phyloP scores from a whole-genome alignment of 2,329 filamentous ascomycete genomes.

The Zymoseptoria tritici region DNA sequence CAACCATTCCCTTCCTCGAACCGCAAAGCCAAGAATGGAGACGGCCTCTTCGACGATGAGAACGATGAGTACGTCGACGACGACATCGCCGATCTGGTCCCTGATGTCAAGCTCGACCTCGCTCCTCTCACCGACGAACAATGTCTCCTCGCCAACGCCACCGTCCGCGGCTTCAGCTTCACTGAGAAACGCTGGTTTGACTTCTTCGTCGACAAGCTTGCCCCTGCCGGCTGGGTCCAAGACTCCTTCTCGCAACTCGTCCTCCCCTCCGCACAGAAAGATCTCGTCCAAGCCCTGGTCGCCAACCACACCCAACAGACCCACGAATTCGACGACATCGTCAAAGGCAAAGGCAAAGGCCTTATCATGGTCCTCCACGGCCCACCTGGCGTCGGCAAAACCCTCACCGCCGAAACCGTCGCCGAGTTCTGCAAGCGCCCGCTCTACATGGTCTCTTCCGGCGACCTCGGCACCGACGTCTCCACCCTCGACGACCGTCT shows the following conservation, averaged over 20 bases:
- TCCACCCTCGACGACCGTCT: constrained; percentile 36
- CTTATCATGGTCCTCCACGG: constrained; percentile 34
- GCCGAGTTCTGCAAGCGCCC: constrained; percentile 34
- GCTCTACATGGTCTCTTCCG: constrained; percentile 33
- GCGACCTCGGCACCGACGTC: constrained; percentile 36
- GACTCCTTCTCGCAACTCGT: constrained; percentile 29
- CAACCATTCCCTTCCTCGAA: constrained; percentile 14
- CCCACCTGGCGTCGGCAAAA: constrained; percentile 36
- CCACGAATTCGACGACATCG: constrained; percentile 25
- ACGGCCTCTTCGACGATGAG: constrained; percentile 5
- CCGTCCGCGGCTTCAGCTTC: constrained; percentile 30
- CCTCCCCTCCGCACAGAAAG: constrained; percentile 25
- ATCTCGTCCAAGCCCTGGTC: constrained; percentile 28
- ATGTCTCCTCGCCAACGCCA: constrained; percentile 28
- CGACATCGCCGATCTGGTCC: constrained; percentile 16
- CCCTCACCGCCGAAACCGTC: constrained; percentile 34
- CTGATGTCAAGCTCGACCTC: constrained; percentile 14
- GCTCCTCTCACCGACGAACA: constrained; percentile 23
- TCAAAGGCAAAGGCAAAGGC: constrained; percentile 35
- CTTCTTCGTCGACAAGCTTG: constrained; percentile 30
- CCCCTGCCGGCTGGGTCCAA: constrained; percentile 24
- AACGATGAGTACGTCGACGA: constrained; percentile 19
- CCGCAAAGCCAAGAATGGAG: constrained; percentile 5
- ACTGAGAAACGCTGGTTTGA: constrained; percentile 30
- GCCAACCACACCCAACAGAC: constrained; percentile 23